Base-by-base conservation (phyloP, 192 early-diverging fungal species). In the Mortierella alpina region DNA sequence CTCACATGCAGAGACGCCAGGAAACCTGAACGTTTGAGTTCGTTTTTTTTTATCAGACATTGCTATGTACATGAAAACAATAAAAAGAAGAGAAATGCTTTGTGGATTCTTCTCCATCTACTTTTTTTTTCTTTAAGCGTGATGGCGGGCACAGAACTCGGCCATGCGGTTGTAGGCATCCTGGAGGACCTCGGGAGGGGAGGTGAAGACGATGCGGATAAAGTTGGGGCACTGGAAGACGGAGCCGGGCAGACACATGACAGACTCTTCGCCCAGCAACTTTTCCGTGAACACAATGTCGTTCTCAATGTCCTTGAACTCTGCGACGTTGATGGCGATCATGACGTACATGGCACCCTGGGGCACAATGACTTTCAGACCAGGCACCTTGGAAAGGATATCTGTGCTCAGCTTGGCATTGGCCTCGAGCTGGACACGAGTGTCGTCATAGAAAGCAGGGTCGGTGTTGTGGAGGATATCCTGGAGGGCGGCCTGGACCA, bases 331-430 rank as follows among this genome's bases (percentile, higher is more conserved):
- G 59, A 96, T 88, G 31, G 91, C 89, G 20, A 94, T 89, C 96
- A 97, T 97, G 78, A 95, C 85, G 82, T 95, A 97, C 96, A 97
- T 97, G 57, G 95, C 95, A 51, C 96, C 96, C 87, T 96, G 94
- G 39, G 96, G 95, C 14, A 91, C 79, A 51, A 97, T 91, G 58
- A 92, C 91, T 13, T 87, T 82, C 41, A 97, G 79, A 2, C 96
- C 95, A 22, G 89, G 90, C 7, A 93, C 88, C 58, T 88, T 88
- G 51, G 80, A 82, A 8, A 96, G 82, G 54, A 86, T 85, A 3
- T 91, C 73, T 46, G 87, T 83, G 70, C 90, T 89, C 20, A 94
- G 46, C 47, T 84, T 86, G 9, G 95, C 93, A 70, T 95, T 92
- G 12, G 75, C 65, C 75, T 95, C 89, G 1, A 96, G 85, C 75